These are phyloP conservation scores for Myochromella boudieri DNA, from an alignment of 768 basidiomycete species.

Conservation along the genomic window DNA sequence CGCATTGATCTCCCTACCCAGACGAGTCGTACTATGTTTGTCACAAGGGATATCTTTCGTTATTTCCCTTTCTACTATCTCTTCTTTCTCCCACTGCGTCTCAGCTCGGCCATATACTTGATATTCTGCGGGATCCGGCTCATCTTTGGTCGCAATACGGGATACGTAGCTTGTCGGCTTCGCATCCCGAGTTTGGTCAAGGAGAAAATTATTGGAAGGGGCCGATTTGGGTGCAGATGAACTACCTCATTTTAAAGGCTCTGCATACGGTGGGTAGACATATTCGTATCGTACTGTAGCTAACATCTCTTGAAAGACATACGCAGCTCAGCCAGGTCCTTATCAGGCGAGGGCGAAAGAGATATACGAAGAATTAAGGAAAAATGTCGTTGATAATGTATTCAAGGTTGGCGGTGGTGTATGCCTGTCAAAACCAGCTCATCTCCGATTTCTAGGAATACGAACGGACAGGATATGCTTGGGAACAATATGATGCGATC, in stretches of 20 bases:
- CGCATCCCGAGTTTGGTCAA: constrained; percentile 85
- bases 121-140: constrained; percentile 74
- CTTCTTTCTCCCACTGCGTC: constrained; percentile 77
- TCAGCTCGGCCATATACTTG: constrained; percentile 78
- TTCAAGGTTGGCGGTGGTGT: constrained; percentile 39
- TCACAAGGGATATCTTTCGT: constrained; percentile 88
- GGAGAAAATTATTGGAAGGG: constrained; percentile 99
- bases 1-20: constrained; percentile 27
- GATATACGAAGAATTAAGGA: constrained; percentile 79
- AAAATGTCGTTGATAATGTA: constrained; percentile 85
- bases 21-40: constrained; percentile 93
- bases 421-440: background rate
- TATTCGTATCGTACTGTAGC: background rate
- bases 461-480: constrained; percentile 89
- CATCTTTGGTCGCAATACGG: constrained; percentile 94
- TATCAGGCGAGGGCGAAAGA: constrained; percentile 69
- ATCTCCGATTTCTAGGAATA: constrained; percentile 62
- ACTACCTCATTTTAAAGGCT: constrained; percentile 82
- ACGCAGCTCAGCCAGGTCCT: constrained; percentile 78
- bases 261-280: constrained; percentile 62
- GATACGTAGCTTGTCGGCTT: constrained; percentile 82
- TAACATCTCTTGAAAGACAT: constrained; percentile 51
- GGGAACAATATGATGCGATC: constrained; percentile 92
- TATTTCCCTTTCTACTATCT: constrained; percentile 89
- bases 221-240: constrained; percentile 97